These are phyloP conservation scores for Pilasporangium apinafurcum DNA, from an alignment of 352 stramenopile species.

Conservation along the genomic window DNA sequence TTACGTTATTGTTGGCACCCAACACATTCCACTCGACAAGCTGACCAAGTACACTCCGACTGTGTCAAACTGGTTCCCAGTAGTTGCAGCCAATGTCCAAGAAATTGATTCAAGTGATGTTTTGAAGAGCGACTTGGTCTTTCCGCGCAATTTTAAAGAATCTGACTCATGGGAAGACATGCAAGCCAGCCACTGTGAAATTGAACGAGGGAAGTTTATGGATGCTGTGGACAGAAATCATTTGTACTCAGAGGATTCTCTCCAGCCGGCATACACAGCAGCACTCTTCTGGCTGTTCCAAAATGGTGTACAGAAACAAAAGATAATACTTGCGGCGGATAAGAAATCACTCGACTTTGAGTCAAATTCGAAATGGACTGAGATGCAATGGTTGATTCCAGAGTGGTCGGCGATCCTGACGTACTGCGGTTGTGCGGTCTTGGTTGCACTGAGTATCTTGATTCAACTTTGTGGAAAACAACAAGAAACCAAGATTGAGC, in stretches of 20 bases:
- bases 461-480: slow-evolving; percentile 35
- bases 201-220: slow-evolving; percentile 35
- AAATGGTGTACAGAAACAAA: slow-evolving; percentile 22
- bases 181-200: slow-evolving; percentile 26
- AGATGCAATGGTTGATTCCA: slow-evolving; percentile 29
- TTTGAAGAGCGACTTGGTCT: slow-evolving; percentile 52
- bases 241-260: slow-evolving; percentile 39
- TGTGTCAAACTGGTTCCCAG: slow-evolving; percentile 18
- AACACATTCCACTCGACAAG: slow-evolving; percentile 19
- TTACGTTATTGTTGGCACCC: slow-evolving; percentile 19
- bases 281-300: slow-evolving; percentile 55
- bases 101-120: slow-evolving; percentile 40
- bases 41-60: slow-evolving; percentile 22
- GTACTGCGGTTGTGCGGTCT: slow-evolving; percentile 21
- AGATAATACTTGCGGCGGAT: slow-evolving; percentile 3
- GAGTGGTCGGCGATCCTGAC: slow-evolving; percentile 27
- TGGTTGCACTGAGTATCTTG: slow-evolving; percentile 27
- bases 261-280: slow-evolving; percentile 38
- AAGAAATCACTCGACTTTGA: slow-evolving; percentile 17
- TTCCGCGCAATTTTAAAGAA: slow-evolving; percentile 36
- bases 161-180: slow-evolving; percentile 19
- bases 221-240: slow-evolving; percentile 29
- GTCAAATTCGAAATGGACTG: slow-evolving; percentile 13
- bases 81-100: slow-evolving; percentile 39
- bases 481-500: slow-evolving; percentile 32